Conservation (phyloP, 306 rosid genomes). For the Morella rubra region DNA sequence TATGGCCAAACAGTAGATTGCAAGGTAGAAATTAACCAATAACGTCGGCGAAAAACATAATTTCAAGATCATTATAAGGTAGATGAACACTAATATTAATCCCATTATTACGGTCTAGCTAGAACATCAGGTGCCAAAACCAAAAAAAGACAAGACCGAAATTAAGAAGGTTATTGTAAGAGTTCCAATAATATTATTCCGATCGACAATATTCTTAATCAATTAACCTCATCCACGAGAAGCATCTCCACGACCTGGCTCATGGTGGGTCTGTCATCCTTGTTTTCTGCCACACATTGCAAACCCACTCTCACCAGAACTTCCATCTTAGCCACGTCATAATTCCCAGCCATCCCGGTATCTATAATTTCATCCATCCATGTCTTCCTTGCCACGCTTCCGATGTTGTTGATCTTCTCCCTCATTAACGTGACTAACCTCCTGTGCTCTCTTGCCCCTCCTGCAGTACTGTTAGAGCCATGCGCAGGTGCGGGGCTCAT, state of each 20-base stretch:
- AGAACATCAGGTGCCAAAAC: too few species aligned
- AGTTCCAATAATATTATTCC: too few species aligned
- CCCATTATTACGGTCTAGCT: too few species aligned
- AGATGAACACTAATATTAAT: too few species aligned
- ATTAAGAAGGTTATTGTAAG: too few species aligned
- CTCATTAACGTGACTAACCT: conserved; percentile 19
- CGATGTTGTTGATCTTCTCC: conserved; percentile 9
- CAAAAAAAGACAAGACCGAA: too few species aligned
- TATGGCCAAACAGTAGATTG: too few species aligned
- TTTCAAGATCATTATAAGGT: too few species aligned
- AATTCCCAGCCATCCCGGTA: conserved; percentile 9
- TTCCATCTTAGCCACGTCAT: conserved; percentile 17
- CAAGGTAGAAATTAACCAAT: too few species aligned
- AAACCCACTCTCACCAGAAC: conserved; percentile 23
- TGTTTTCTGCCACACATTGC: conserved; percentile 36
- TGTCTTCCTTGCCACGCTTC: too few species aligned
- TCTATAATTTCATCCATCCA: conserved; percentile 27
- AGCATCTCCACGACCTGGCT: conserved; percentile 35
- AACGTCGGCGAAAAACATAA: too few species aligned
- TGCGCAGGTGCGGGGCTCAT: conserved; percentile 11
- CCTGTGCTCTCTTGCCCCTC: conserved; percentile 20
- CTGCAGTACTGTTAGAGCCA: background rate
- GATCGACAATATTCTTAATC: too few species aligned
- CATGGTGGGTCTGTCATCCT: conserved; percentile 31
- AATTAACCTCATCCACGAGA: background rate